These are phyloP conservation scores for Monosporascus cannonballus DNA, from an alignment of 2,329 filamentous ascomycete species.

Conservation along the genomic window DNA sequence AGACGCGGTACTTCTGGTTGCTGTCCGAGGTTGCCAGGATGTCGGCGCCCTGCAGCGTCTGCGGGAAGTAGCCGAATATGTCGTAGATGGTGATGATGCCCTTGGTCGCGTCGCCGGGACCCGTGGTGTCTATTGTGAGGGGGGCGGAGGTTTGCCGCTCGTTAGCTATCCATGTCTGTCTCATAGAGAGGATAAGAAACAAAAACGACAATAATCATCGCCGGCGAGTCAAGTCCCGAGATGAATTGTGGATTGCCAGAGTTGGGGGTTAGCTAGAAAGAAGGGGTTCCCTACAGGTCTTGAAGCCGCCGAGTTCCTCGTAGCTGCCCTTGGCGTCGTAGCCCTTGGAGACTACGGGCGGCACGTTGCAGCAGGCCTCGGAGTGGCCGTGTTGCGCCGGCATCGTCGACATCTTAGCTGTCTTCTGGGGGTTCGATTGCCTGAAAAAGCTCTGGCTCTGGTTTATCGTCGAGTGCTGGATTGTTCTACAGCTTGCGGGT, in stretches of 20 bases:
- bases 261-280: background rate
- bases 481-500: slow-evolving; percentile 5
- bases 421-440: slow-evolving; percentile 6
- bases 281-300: slow-evolving; percentile 38
- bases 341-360: slow-evolving; percentile 49
- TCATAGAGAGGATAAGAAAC: background rate
- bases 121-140: slow-evolving; percentile 37
- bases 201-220: background rate
- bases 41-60: slow-evolving; percentile 65
- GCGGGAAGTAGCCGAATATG: slow-evolving; percentile 67
- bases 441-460: slow-evolving; percentile 2
- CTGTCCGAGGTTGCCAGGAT: slow-evolving; percentile 51
- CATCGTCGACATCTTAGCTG: slow-evolving; percentile 41
- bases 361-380: slow-evolving; percentile 52
- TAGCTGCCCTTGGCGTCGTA: slow-evolving; percentile 52
- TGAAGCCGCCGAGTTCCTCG: slow-evolving; percentile 48
- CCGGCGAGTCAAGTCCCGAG: background rate
- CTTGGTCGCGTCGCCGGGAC: slow-evolving; percentile 42
- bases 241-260: background rate
- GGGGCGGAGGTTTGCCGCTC: background rate
- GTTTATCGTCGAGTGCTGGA: slow-evolving; percentile 7
- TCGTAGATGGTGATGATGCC: slow-evolving; percentile 59
- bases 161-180: background rate
- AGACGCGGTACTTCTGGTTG: slow-evolving; percentile 70
- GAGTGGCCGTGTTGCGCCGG: slow-evolving; percentile 47